Evolutionary conservation across 805 yeast species (phyloP).

Genomic region (Starmerella stellata): DNA sequence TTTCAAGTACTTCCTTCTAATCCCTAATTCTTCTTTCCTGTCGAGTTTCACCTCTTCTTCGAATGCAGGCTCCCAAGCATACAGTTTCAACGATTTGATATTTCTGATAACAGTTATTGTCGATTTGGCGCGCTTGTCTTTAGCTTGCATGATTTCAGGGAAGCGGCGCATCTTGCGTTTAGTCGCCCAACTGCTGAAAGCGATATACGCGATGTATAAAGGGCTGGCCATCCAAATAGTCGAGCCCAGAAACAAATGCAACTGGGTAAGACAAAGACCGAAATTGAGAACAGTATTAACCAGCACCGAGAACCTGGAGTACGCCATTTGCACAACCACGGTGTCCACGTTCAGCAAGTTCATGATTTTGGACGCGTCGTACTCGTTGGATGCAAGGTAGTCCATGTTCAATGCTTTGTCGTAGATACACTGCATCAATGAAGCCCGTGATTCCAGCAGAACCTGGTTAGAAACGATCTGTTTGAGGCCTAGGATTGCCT

Average conservation of each 20-base stretch:
- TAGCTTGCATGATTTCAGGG: conserved; percentile 61
- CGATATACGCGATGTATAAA: conserved; percentile 57
- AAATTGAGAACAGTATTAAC: conserved; percentile 89
- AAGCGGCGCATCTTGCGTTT: conserved; percentile 44
- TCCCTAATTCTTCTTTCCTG: conserved; percentile 68
- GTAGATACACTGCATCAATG: conserved; percentile 40
- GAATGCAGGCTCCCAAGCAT: conserved; percentile 91
- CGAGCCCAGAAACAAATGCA: conserved; percentile 55
- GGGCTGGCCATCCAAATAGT: conserved; percentile 81
- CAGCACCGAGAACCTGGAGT: conserved; percentile 52
- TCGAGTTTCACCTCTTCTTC: conserved; percentile 40
- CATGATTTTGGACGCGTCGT: conserved; percentile 78
- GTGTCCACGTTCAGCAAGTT: conserved; percentile 78
- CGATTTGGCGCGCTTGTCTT: conserved; percentile 77
- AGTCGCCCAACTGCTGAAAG: conserved; percentile 51
- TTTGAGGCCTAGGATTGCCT: background rate
- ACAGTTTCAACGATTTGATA: conserved; percentile 76
- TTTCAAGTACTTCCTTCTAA: conserved; percentile 42
- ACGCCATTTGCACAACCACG: conserved; percentile 63
- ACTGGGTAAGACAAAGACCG: conserved; percentile 47
- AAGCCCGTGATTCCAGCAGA: conserved; percentile 2
- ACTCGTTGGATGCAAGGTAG: conserved; percentile 38
- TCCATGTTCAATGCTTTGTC: conserved; percentile 51
- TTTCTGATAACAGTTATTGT: conserved; percentile 72
- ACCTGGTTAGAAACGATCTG: background rate